Conservation (phyloP, 1,284 basidiomycete genomes). For the Phylloboletellus chloephorus region DNA sequence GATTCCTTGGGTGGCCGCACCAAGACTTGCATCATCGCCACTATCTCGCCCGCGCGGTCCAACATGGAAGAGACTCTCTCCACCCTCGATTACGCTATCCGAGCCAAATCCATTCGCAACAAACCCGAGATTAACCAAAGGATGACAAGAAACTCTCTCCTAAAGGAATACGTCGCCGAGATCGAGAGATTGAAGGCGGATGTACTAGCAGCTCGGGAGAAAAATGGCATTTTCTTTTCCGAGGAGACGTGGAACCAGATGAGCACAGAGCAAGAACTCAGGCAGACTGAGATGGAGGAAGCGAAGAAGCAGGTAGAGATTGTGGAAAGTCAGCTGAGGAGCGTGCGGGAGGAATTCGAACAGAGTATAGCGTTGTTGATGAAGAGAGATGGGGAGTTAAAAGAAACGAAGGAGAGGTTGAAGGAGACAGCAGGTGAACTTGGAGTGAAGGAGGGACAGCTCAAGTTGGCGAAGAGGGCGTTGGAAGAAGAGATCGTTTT, state of each 20-base stretch:
- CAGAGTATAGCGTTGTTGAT: slow-evolving; percentile 76
- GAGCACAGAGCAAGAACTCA: slow-evolving; percentile 68
- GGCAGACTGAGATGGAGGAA: slow-evolving; percentile 74
- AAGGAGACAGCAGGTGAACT: slow-evolving; percentile 52
- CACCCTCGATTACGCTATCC: slow-evolving; percentile 94
- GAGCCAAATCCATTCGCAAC: slow-evolving; percentile 95
- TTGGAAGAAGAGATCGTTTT: slow-evolving; percentile 77
- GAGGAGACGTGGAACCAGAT: slow-evolving; percentile 86
- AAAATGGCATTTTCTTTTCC: slow-evolving; percentile 91
- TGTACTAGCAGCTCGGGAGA: slow-evolving; percentile 83
- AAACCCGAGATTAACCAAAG: slow-evolving; percentile 94
- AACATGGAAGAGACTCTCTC: slow-evolving; percentile 98
- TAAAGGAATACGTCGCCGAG: slow-evolving; percentile 95
- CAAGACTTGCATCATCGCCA: slow-evolving; percentile 98
- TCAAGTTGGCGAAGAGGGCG: slow-evolving; percentile 50
- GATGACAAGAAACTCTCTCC: slow-evolving; percentile 86
- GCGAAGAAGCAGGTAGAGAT: slow-evolving; percentile 78
- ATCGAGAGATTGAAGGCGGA: slow-evolving; percentile 93
- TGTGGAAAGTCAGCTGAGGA: slow-evolving; percentile 75
- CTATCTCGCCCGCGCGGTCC: slow-evolving; percentile 84
- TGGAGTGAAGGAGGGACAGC: slow-evolving; percentile 46
- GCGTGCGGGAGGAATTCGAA: slow-evolving; percentile 86
- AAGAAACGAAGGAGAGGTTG: slow-evolving; percentile 56
- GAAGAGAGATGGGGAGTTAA: slow-evolving; percentile 71
- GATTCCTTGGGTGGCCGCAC: slow-evolving; percentile 98